Evolutionary conservation across 2,329 filamentous ascomycete genomes (phyloP).

Genomic region (Teratosphaeria gauchensis): DNA sequence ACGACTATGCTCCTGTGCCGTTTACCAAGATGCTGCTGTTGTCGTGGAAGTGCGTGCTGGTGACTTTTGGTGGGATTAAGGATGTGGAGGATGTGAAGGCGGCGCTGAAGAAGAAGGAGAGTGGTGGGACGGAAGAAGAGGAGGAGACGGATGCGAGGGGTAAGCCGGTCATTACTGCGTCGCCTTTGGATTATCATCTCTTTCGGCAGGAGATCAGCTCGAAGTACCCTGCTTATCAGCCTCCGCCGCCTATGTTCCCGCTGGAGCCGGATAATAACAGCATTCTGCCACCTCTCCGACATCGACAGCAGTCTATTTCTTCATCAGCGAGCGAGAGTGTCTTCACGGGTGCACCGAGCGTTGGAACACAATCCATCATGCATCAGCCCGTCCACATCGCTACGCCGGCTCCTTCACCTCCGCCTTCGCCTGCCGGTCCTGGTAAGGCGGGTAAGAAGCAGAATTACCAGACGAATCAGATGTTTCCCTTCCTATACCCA

Average conservation of each 20-base stretch:
- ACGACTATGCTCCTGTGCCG: slow-evolving; percentile 51
- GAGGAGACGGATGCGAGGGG: slow-evolving; percentile 47
- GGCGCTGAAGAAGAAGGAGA: slow-evolving; percentile 50
- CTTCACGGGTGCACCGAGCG: slow-evolving; percentile 39
- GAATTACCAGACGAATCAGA: slow-evolving; percentile 98
- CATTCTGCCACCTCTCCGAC: slow-evolving; percentile 74
- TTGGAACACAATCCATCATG: slow-evolving; percentile 60
- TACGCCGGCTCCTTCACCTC: slow-evolving; percentile 92
- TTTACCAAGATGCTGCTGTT: slow-evolving; percentile 51
- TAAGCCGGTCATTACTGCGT: slow-evolving; percentile 78
- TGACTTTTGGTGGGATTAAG: slow-evolving; percentile 71
- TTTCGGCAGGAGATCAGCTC: slow-evolving; percentile 96
- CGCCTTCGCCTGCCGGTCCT: slow-evolving; percentile 74
- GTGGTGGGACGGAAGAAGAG: slow-evolving; percentile 26
- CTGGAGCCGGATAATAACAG: slow-evolving; percentile 86
- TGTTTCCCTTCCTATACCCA: slow-evolving; percentile 96
- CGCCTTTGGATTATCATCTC: slow-evolving; percentile 88
- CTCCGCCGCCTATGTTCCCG: slow-evolving; percentile 71
- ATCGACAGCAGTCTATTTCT: slow-evolving; percentile 46
- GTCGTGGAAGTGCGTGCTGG: slow-evolving; percentile 82
- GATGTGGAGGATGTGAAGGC: slow-evolving; percentile 67
- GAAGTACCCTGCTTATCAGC: slow-evolving; percentile 94
- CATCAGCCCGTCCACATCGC: slow-evolving; percentile 96
- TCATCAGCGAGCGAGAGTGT: slow-evolving; percentile 22
- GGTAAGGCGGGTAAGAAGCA: slow-evolving; percentile 95